These are phyloP conservation scores for Zopfochytrium polystomum DNA, from an alignment of 371 early-diverging fungal species.

Conservation along the genomic window DNA sequence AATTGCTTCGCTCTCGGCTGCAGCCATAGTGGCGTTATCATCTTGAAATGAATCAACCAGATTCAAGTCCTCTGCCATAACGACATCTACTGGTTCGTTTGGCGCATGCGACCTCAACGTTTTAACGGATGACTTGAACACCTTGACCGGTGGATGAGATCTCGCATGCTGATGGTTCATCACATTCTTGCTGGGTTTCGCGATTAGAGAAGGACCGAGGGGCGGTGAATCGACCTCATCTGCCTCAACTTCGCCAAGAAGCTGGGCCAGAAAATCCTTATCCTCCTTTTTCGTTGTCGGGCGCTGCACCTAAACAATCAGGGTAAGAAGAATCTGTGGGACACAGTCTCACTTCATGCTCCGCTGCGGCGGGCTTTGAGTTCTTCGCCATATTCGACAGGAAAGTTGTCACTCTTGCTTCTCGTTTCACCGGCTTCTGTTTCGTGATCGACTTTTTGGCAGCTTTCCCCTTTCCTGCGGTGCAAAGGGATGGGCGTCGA, in stretches of 20 bases:
- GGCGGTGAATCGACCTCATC: slow-evolving; percentile 12
- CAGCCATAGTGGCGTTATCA: background rate
- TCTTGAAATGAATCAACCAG: background rate
- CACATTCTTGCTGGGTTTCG: no score
- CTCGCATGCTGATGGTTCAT: no score
- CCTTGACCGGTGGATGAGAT: no score
- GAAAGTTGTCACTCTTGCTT: slow-evolving; percentile 31
- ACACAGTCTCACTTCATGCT: background rate
- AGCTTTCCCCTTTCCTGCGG: slow-evolving; percentile 4
- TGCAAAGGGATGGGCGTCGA: background rate
- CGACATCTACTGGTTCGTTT: no score
- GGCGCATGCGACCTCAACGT: no score
- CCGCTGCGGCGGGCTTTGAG: slow-evolving; percentile 5
- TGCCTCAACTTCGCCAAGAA: background rate
- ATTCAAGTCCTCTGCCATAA: background rate
- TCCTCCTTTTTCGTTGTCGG: background rate
- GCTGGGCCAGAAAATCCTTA: background rate
- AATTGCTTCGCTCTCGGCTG: no score
- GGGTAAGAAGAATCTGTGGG: background rate
- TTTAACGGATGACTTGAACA: no score
- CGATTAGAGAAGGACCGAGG: no score
- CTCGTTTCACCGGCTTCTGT: slow-evolving; percentile 17
- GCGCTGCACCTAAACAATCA: background rate
- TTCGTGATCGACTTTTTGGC: slow-evolving; percentile 7
- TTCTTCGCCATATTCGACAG: slow-evolving; percentile 20